Evolutionary conservation across 2,329 filamentous ascomycete genomes (phyloP), one percentile per base, ranked within the genome.

Genomic region (Meredithiella fracta): DNA sequence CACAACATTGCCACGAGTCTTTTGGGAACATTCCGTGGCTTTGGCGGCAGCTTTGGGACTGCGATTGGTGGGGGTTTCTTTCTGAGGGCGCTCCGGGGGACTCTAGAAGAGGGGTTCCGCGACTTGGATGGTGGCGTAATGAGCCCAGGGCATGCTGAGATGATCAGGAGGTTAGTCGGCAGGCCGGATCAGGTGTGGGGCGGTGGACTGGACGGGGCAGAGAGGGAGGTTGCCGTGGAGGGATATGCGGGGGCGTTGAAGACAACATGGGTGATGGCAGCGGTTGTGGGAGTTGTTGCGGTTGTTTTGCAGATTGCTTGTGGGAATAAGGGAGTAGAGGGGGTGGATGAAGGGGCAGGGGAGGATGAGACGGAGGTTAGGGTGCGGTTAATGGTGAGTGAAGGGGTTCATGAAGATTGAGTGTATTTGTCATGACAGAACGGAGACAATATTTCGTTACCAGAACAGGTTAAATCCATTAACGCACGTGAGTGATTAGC

Each of bases 11-110:
- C 84, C 2, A 87, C 83, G 0, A 84, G 85, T 11, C 71, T 94
- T 44, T 68, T 91, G 3, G 79, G 83, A 26, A 94, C 86, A 0
- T 91, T 91, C 67, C 77, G 88, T 3, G 85, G 85, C 3, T 90
- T 92, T 60, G 85, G 85, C 0, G 86, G 86, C 14, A 85, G 80
- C 53, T 92, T 94, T 62, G 86, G 87, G 2, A 84, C 83, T 1
- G 80, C 86, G 0, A 83, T 91, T 51, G 85, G 86, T 1, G 86
- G 87, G 2, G 87, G 87, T 0, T 72, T 86, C 54, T 91, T 90
- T 64, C 73, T 76, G 42, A 76, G 85, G 3, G 71, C 79, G 1
- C 67, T 91, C 31, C 71, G 74, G 49, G 67, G 62, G 1, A 70
- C 72, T 0, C 70, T 91, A 1, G 70, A 73, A n/a, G 62, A 67